A percentile compares a stretch with the other conserved stretches of the same genome.
Conservation (phyloP, 768 basidiomycete genomes). For the Daedaleopsis nitida region DNA sequence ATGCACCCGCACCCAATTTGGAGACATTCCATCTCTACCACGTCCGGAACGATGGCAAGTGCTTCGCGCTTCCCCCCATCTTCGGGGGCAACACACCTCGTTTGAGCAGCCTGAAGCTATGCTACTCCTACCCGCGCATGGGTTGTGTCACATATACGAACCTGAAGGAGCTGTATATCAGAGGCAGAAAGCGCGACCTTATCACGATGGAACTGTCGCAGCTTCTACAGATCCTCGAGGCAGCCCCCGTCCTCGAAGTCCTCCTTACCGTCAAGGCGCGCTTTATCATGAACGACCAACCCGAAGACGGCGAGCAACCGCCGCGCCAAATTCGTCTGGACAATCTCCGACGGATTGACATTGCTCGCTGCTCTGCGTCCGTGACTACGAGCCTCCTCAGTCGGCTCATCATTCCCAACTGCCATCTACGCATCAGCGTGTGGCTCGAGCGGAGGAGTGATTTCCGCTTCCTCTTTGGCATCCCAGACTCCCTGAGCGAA, state of each 20-base stretch:
- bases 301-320: slow-evolving; percentile 14
- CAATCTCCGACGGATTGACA: slow-evolving; percentile 25
- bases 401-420: slow-evolving; percentile 27
- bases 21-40: slow-evolving; percentile 28
- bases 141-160: slow-evolving; percentile 20
- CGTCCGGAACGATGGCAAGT: slow-evolving; percentile 17
- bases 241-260: slow-evolving; percentile 25
- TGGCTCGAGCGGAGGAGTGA: slow-evolving; percentile 28
- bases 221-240: slow-evolving; percentile 28
- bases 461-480: slow-evolving; percentile 27
- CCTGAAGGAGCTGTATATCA: slow-evolving; percentile 24
- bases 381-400: slow-evolving; percentile 22
- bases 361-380: slow-evolving; percentile 24
- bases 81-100: slow-evolving; percentile 27
- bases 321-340: slow-evolving; percentile 22
- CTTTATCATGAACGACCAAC: slow-evolving; percentile 20
- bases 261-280: slow-evolving; percentile 24
- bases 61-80: slow-evolving; percentile 24
- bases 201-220: slow-evolving; percentile 24
- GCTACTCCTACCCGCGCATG: slow-evolving; percentile 22
- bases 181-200: slow-evolving; percentile 26
- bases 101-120: slow-evolving; percentile 23
- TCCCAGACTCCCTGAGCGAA: slow-evolving; percentile 23
- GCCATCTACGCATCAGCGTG: slow-evolving; percentile 25
- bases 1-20: slow-evolving; percentile 23